phyloP scores from a whole-genome alignment of 345 rosid genomes.

The Pistacia integerrima region DNA sequence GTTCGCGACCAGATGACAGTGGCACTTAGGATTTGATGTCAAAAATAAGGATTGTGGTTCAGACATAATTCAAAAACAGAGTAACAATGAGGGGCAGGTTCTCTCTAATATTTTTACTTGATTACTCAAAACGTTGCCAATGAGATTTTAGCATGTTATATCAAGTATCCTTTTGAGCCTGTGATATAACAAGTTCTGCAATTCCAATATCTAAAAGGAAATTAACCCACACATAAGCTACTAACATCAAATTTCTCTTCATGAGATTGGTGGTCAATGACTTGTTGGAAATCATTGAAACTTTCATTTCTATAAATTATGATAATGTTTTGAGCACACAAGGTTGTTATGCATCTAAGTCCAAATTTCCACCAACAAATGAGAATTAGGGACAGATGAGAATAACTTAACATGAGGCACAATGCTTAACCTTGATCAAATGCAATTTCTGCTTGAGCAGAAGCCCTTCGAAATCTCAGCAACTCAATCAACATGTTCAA shows the following conservation, averaged over 20 bases:
- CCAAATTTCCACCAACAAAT: background rate
- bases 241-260: background rate
- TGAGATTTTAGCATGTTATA: background rate
- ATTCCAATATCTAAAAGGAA: background rate
- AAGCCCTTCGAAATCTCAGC: conserved; percentile 73
- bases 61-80: too few species aligned
- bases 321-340: background rate
- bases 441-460: conserved; percentile 65
- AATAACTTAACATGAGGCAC: background rate
- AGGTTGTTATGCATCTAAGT: background rate
- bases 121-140: too few species aligned
- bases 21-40: too few species aligned
- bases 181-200: too few species aligned
- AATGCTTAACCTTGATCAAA: conserved; percentile 56
- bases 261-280: background rate
- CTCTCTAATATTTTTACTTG: too few species aligned
- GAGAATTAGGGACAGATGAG: background rate
- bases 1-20: too few species aligned
- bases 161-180: too few species aligned
- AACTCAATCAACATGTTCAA: conserved; percentile 72
- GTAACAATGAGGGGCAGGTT: too few species aligned
- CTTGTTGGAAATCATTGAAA: background rate
- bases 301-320: background rate
- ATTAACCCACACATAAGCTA: background rate
- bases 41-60: too few species aligned